Conservation (phyloP, 2,329 filamentous ascomycete genomes). For the Fusarium brachygibbosum region DNA sequence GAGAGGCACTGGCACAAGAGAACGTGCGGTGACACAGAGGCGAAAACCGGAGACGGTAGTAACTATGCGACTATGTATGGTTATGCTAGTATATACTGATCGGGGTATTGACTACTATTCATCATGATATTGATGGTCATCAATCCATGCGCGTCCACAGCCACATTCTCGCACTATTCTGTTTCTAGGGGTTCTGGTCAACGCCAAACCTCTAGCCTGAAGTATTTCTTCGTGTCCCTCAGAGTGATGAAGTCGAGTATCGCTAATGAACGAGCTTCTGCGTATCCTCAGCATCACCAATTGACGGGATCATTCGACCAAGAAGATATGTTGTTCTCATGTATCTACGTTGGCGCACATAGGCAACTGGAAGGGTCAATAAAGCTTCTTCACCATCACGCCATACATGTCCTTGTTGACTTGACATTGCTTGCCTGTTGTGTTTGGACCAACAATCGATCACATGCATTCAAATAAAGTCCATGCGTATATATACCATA, state of each 20-base stretch:
- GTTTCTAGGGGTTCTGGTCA: not conserved
- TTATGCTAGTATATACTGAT: conserved; percentile 8
- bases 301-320: not conserved
- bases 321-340: not conserved
- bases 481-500: not conserved
- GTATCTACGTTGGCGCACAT: not conserved
- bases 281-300: not conserved
- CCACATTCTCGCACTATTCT: not conserved
- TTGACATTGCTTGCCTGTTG: not conserved
- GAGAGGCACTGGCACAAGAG: not conserved
- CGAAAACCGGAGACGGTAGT: conserved; percentile 1
- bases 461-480: too few species aligned
- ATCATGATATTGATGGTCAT: conserved; percentile 4
- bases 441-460: too few species aligned
- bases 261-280: not conserved
- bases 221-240: not conserved
- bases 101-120: not conserved
- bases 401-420: not conserved
- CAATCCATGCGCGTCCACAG: not conserved
- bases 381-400: not conserved
- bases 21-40: conserved; percentile 6
- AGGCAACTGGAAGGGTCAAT: not conserved
- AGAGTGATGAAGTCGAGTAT: not conserved
- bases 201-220: not conserved
- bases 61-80: not conserved